A percentile compares a stretch with the other conserved stretches of the same genome.
phyloP scores from a whole-genome alignment of 352 stramenopile genomes.

The Phytophthora pistaciae region DNA sequence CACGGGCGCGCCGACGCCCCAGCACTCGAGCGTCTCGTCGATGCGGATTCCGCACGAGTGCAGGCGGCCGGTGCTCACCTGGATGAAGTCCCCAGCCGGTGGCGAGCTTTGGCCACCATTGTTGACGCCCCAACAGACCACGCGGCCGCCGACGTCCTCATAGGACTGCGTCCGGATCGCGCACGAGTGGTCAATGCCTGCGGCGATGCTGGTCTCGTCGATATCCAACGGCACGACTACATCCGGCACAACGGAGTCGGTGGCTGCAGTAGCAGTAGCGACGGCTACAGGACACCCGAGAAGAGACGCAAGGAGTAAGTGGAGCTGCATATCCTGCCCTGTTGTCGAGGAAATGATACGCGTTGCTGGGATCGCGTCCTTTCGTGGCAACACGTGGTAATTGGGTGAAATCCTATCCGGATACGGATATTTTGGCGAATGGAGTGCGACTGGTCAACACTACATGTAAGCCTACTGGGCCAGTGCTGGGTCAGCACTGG shows the following conservation, averaged over 20 bases:
- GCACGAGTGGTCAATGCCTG: constrained; percentile 84
- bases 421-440: too few species aligned
- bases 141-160: constrained; percentile 75
- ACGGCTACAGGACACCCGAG: not conserved
- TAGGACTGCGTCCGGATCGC: constrained; percentile 75
- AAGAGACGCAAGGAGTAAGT: not conserved
- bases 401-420: too few species aligned
- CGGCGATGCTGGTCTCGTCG: constrained; percentile 79
- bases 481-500: too few species aligned
- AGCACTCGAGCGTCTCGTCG: constrained; percentile 85
- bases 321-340: constrained; percentile 11
- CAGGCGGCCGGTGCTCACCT: constrained; percentile 78
- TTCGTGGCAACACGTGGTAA: constrained; percentile 4
- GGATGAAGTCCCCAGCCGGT: constrained; percentile 71
- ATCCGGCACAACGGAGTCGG: constrained; percentile 6
- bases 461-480: too few species aligned
- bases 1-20: constrained; percentile 63
- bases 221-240: constrained; percentile 71
- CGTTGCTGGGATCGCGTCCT: constrained; percentile 17
- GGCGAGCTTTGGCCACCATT: constrained; percentile 63
- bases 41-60: constrained; percentile 82
- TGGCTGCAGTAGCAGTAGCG: not conserved
- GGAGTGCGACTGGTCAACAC: too few species aligned
- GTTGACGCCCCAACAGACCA: constrained; percentile 83
- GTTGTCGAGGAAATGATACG: not conserved